Percentiles rank a stretch among this genome's conserved stretches.
Evolutionary conservation across 306 rosid species (phyloP).

Genomic region (Fragaria vesca): DNA sequence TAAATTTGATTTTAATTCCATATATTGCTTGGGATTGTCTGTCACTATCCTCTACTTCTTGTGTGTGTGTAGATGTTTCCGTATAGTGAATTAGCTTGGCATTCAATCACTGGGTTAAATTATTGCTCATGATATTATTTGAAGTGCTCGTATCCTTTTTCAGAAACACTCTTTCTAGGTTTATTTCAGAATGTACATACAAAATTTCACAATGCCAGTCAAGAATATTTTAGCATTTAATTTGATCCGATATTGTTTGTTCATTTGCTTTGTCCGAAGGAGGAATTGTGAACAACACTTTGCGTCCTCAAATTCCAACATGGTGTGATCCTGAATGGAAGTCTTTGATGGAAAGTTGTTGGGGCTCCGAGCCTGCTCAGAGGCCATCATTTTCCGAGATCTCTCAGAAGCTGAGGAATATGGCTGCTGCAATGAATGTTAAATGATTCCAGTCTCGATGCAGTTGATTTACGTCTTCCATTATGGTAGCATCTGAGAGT

Average conservation of each 20-base stretch:
- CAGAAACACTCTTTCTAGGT: background rate
- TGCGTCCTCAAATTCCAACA: slow-evolving; percentile 88
- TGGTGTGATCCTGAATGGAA: slow-evolving; percentile 99
- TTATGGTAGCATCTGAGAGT: slow-evolving; percentile 47
- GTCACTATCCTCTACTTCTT: background rate
- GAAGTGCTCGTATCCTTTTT: background rate
- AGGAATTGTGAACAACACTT: slow-evolving; percentile 83
- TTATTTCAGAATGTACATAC: background rate
- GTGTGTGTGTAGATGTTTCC: background rate
- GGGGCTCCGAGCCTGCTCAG: slow-evolving; percentile 81
- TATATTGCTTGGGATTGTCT: background rate
- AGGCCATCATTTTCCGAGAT: slow-evolving; percentile 96
- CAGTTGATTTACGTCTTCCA: slow-evolving; percentile 33
- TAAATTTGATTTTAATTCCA: background rate
- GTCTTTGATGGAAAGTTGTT: slow-evolving; percentile 88
- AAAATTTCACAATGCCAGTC: background rate
- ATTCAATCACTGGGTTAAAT: background rate
- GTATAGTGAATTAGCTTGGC: background rate
- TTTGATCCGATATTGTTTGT: slow-evolving; percentile 20
- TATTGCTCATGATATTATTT: background rate
- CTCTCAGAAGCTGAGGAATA: slow-evolving; percentile 91
- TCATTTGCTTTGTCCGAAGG: slow-evolving; percentile 42
- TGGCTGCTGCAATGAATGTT: slow-evolving; percentile 94
- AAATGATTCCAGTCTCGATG: slow-evolving; percentile 48
- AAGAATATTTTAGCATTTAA: background rate